Conservation (phyloP, 768 basidiomycete genomes). For the Suillus lakei region DNA sequence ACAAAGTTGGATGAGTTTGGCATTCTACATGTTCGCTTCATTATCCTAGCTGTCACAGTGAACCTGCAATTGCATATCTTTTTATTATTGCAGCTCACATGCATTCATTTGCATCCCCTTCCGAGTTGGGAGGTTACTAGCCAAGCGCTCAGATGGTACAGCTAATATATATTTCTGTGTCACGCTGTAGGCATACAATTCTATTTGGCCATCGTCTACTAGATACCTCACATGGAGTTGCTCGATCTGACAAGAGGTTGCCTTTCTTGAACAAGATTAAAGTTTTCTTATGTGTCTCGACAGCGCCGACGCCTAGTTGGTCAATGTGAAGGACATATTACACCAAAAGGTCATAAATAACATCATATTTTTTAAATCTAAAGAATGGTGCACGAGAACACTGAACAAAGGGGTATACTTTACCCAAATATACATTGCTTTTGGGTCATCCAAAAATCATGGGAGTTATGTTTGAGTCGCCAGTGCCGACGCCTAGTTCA, state of each 20-base stretch:
- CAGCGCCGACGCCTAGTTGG: too few species aligned
- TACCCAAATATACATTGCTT: too few species aligned
- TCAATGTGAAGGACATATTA: too few species aligned
- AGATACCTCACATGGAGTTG: background rate
- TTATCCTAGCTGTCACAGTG: slow-evolving; percentile 33
- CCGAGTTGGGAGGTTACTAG: slow-evolving; percentile 7
- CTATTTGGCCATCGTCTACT: background rate
- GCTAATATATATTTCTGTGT: slow-evolving; percentile 15
- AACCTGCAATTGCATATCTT: slow-evolving; percentile 12
- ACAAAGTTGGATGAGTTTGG: too few species aligned
- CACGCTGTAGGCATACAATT: slow-evolving; percentile 16
- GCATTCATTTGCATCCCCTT: background rate
- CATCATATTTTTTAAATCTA: too few species aligned
- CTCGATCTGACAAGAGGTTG: background rate
- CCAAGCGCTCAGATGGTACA: slow-evolving; percentile 5
- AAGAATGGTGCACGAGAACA: too few species aligned
- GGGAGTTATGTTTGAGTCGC: too few species aligned
- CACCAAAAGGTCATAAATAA: too few species aligned
- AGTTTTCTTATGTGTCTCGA: slow-evolving; percentile 16
- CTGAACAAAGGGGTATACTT: too few species aligned
- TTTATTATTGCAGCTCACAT: slow-evolving; percentile 3
- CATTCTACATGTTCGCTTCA: slow-evolving; percentile 27
- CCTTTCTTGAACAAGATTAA: background rate
- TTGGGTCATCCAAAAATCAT: too few species aligned
- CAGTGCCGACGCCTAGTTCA: too few species aligned